These are phyloP conservation scores for Triangularia verruculosa DNA, from an alignment of 2,329 filamentous ascomycete genomes.

Conservation along the genomic window DNA sequence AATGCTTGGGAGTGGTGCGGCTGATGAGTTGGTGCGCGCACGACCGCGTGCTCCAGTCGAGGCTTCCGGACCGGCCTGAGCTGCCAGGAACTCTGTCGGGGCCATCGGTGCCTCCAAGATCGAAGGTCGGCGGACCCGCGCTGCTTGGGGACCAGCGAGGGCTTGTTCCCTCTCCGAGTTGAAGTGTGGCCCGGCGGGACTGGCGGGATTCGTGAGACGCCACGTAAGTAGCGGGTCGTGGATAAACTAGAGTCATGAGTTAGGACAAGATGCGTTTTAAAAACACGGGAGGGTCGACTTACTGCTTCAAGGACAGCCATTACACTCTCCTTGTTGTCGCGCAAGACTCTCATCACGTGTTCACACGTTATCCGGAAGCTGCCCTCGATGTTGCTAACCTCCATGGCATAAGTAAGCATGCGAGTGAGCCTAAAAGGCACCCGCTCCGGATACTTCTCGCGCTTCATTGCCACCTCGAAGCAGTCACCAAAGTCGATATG, in stretches of 20 bases:
- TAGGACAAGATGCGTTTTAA: not conserved
- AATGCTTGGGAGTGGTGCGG: slow-evolving; percentile 35
- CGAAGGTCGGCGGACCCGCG: slow-evolving; percentile 62
- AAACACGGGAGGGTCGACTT: slow-evolving; percentile 46
- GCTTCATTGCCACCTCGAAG: slow-evolving; percentile 99
- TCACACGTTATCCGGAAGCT: slow-evolving; percentile 98
- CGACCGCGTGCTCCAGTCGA: slow-evolving; percentile 50
- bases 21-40: slow-evolving; percentile 59
- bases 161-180: slow-evolving; percentile 56
- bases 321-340: slow-evolving; percentile 96
- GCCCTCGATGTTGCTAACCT: slow-evolving; percentile 98
- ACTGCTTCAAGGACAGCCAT: slow-evolving; percentile 98
- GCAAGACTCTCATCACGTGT: slow-evolving; percentile 93
- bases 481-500: slow-evolving; percentile 99
- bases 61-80: slow-evolving; percentile 35
- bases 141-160: slow-evolving; percentile 45
- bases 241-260: slow-evolving; percentile 67
- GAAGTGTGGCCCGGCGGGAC: slow-evolving; percentile 66
- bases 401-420: slow-evolving; percentile 99
- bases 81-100: slow-evolving; percentile 56
- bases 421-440: slow-evolving; percentile 96
- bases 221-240: slow-evolving; percentile 98
- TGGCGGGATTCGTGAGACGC: slow-evolving; percentile 70
- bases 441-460: slow-evolving; percentile 96
- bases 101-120: slow-evolving; percentile 64